Conservation (phyloP, 2,329 filamentous ascomycete genomes). For the Akanthomyces lecanii region DNA sequence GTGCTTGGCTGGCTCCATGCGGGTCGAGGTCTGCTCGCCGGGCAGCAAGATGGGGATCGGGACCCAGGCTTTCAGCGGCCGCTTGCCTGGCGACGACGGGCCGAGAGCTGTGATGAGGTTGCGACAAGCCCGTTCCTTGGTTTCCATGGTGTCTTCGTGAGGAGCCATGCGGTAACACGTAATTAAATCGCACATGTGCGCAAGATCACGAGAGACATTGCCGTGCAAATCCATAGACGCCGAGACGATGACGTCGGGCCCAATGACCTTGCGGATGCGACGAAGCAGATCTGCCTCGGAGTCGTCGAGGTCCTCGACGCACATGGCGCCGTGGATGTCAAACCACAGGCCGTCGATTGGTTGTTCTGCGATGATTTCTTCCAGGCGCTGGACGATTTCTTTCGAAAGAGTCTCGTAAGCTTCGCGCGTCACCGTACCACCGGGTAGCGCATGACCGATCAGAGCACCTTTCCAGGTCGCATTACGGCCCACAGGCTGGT, state of each 20-base stretch:
- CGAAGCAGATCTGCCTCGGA: conserved; percentile 43
- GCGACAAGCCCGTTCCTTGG: conserved; percentile 46
- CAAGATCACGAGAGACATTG: conserved; percentile 47
- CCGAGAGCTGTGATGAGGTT: conserved; percentile 42
- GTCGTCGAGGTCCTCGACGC: conserved; percentile 46
- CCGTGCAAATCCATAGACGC: conserved; percentile 54
- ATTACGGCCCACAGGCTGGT: conserved; percentile 36
- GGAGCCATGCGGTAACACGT: conserved; percentile 52
- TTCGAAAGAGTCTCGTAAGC: conserved; percentile 42
- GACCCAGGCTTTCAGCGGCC: conserved; percentile 50
- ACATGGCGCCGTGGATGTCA: conserved; percentile 55
- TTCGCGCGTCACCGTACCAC: conserved; percentile 42
- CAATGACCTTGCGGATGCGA: conserved; percentile 42
- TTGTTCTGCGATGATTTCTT: conserved; percentile 29
- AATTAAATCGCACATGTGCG: conserved; percentile 46
- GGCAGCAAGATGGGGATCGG: conserved; percentile 49
- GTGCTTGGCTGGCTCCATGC: conserved; percentile 46
- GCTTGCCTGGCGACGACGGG: conserved; percentile 21
- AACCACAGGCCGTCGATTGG: conserved; percentile 48
- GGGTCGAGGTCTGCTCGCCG: conserved; percentile 52
- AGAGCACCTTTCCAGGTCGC: conserved; percentile 48
- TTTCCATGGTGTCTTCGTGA: conserved; percentile 47
- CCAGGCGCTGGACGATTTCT: conserved; percentile 39
- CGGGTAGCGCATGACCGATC: conserved; percentile 48
- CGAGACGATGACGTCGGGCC: conserved; percentile 43